These are phyloP conservation scores for Thelephora aurantiotincta DNA, from an alignment of 768 basidiomycete genomes.

Conservation along the genomic window DNA sequence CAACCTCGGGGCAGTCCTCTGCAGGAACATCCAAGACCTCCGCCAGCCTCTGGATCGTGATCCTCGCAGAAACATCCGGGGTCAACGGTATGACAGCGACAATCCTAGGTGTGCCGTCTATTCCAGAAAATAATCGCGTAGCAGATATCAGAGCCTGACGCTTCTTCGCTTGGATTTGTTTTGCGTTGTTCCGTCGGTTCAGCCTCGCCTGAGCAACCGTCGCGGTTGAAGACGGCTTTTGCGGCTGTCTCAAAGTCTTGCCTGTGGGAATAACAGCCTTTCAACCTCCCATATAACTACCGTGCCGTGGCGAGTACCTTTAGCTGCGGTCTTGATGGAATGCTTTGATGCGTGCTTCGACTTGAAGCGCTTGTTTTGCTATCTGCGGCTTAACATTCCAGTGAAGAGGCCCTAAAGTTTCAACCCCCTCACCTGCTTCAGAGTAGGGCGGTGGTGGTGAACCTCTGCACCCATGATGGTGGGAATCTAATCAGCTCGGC, in stretches of 20 bases:
- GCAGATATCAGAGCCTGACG: conserved; percentile 52
- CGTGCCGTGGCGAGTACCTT: conserved; percentile 33
- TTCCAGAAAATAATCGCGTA: conserved; percentile 65
- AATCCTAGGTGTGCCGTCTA: conserved; percentile 70
- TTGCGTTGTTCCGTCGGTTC: conserved; percentile 75
- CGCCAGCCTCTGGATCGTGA: conserved; percentile 42
- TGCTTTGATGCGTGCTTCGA: conserved; percentile 83
- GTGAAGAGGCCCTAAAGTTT: conserved; percentile 1
- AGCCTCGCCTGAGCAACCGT: conserved; percentile 54
- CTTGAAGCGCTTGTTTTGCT: conserved; percentile 91
- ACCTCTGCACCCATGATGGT: conserved; percentile 25
- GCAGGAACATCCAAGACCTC: conserved; percentile 40
- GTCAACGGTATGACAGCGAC: conserved; percentile 81
- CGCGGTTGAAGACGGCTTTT: conserved; percentile 35
- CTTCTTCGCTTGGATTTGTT: conserved; percentile 68
- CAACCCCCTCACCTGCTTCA: conserved; percentile 55
- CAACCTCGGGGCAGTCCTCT: conserved; percentile 35
- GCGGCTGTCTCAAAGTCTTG: conserved; percentile 37
- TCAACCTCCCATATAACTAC: neutral
- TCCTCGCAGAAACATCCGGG: conserved; percentile 40
- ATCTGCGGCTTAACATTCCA: conserved; percentile 1
- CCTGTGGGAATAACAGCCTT: conserved; percentile 24
- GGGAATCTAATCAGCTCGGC: neutral
- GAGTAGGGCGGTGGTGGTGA: conserved; percentile 67
- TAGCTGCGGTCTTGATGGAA: conserved; percentile 68